phyloP scores from a whole-genome alignment of 2,329 filamentous ascomycete species.

The Zymoseptoria brevis region DNA sequence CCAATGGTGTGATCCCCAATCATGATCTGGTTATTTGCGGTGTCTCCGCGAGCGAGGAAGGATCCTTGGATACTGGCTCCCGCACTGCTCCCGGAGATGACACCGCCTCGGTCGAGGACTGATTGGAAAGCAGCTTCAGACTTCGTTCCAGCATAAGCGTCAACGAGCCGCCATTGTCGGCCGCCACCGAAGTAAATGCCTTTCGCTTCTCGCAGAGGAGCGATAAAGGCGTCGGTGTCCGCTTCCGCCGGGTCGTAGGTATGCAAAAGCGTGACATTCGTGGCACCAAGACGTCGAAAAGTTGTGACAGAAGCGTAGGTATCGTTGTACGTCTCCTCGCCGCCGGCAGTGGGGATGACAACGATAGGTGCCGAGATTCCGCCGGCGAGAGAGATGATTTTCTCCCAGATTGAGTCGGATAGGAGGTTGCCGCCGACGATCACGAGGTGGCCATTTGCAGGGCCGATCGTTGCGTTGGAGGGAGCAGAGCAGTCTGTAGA shows the following conservation, averaged over 20 bases:
- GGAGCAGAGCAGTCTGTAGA: neutral
- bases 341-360: conserved; percentile 17
- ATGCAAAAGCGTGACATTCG: conserved; percentile 17
- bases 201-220: conserved; percentile 10
- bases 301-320: conserved; percentile 13
- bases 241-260: conserved; percentile 17
- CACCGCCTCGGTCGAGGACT: conserved; percentile 17
- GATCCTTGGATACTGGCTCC: conserved; percentile 18
- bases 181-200: conserved; percentile 20
- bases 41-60: conserved; percentile 19
- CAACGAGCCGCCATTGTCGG: conserved; percentile 19
- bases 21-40: conserved; percentile 16
- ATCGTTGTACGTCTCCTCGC: conserved; percentile 13
- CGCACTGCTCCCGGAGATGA: conserved; percentile 15
- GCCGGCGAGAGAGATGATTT: conserved; percentile 16
- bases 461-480: conserved; percentile 9
- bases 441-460: conserved; percentile 15
- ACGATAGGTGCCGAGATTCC: conserved; percentile 13
- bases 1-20: conserved; percentile 18
- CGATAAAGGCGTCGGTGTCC: conserved; percentile 17
- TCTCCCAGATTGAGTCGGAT: conserved; percentile 13
- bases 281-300: conserved; percentile 13
- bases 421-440: conserved; percentile 17
- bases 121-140: conserved; percentile 13
- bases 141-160: conserved; percentile 18